Evolutionary conservation across 257 asterid species (phyloP), one percentile per base, ranked within the genome.

Genomic region (Solanum megistacrolobum): DNA sequence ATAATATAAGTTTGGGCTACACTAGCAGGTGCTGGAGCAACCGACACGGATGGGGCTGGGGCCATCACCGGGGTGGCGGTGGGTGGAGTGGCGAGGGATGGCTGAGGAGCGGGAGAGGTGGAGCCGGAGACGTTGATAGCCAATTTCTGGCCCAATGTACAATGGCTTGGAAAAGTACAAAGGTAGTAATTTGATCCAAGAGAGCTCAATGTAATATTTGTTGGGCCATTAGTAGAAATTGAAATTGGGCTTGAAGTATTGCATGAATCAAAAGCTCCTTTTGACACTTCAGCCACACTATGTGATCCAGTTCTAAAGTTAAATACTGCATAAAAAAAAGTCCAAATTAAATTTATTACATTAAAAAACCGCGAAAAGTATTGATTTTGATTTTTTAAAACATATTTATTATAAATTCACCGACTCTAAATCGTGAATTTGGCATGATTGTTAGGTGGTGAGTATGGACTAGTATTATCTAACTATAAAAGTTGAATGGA

Each of bases 71-170:
- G 89, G 68, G 94, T 4, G 34, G 75, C 5, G 3, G 83, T 66
- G 38, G 88, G 31, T 7, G 78, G 60, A 13, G 46, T 9, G 27
- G 87, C 35, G 11, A 79, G 31, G n/a, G 89, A 1, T 11, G 89
- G 89, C 39, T 62, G 83, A 52, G 89, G 84, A 18, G 90, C 48
- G 20, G 93, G 92, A 35, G 91, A 71, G n/a, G 81, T 7, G 38
- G 88, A 43, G 38, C 91, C 90, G 12, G 96, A 89, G 89, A 96
- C 98, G 60, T 92, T 92, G 75, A 96, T 92, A 21, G 97, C 91
- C 89, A 96, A 35, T 85, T 89, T 94, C 91, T 91, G 94, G 6
- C 98, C 98, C 0, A 74, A 13, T 23, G 7, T 5, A 86, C 98
- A 94, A 86, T 96, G 98, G 4, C 84, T 9, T 7, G 88, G 1